Percentiles rank a stretch among this genome's conserved stretches.
Evolutionary conservation across 148 eudicot genomes (phyloP).

Genomic region (Rhododendron simsii): DNA sequence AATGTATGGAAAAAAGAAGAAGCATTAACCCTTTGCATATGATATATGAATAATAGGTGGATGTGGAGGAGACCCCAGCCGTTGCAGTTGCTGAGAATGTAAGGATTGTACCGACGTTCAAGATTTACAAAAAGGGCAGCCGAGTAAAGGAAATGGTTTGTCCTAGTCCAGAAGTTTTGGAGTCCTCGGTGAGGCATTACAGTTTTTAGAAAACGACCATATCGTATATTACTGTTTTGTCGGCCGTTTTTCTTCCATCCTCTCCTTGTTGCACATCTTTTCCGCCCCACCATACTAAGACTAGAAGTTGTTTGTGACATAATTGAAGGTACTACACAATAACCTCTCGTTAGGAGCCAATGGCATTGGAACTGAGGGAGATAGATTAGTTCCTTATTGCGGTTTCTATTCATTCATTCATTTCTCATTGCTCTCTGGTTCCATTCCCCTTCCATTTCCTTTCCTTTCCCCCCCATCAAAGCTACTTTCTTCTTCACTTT

Average conservation of each 20-base stretch:
- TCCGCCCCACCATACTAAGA: conserved; percentile 15
- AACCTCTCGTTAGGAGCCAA: conserved; percentile 32
- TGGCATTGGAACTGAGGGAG: conserved; percentile 27
- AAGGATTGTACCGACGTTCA: conserved; percentile 69
- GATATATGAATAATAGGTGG: conserved; percentile 45
- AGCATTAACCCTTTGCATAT: not conserved
- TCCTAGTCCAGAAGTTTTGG: conserved; percentile 68
- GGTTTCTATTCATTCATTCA: conserved; percentile 51
- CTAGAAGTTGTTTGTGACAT: conserved; percentile 8
- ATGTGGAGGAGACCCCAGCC: conserved; percentile 53
- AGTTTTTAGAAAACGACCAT: conserved; percentile 33
- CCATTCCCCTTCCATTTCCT: conserved; percentile 21
- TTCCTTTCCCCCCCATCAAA: not conserved
- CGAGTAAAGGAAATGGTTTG: conserved; percentile 74
- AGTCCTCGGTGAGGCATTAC: conserved; percentile 91
- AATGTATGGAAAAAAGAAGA: not conserved
- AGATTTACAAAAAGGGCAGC: conserved; percentile 75
- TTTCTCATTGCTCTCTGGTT: conserved; percentile 36
- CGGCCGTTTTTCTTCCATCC: conserved; percentile 1
- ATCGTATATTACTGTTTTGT: not conserved
- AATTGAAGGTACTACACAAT: conserved; percentile 22
- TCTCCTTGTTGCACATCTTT: conserved; percentile 21
- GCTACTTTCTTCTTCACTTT: not conserved
- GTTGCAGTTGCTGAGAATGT: conserved; percentile 64
- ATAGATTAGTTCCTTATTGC: conserved; percentile 32